Percentiles rank a stretch among this genome's conserved stretches.
These are phyloP conservation scores for Petasospora rhodanensis DNA, from an alignment of 1,139 yeast species.

Conservation along the genomic window DNA sequence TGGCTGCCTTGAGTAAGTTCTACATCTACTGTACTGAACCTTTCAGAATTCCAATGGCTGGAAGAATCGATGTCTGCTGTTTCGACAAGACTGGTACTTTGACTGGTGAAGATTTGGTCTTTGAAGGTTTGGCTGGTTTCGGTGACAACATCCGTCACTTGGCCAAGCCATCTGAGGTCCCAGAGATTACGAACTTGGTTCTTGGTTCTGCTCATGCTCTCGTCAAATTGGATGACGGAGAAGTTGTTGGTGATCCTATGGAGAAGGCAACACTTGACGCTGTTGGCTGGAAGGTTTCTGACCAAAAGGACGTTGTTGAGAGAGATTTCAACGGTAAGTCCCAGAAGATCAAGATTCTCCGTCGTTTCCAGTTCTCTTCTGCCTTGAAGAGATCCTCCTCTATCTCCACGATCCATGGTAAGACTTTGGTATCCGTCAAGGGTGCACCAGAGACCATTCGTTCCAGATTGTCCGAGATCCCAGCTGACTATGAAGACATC, in stretches of 20 bases:
- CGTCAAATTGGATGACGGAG: slow-evolving; percentile 92
- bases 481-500: slow-evolving; percentile 76
- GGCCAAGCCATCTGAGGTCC: slow-evolving; percentile 52
- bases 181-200: slow-evolving; percentile 64
- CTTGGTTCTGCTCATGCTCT: slow-evolving; percentile 96
- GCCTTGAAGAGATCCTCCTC: slow-evolving; percentile 94
- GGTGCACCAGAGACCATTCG: slow-evolving; percentile 99
- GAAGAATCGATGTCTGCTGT: slow-evolving; percentile 97
- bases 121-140: slow-evolving; percentile 94
- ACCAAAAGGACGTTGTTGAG: slow-evolving; percentile 62
- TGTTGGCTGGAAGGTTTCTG: slow-evolving; percentile 79
- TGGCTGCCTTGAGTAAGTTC: slow-evolving; percentile 80
- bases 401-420: slow-evolving; percentile 60
- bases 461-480: slow-evolving; percentile 67
- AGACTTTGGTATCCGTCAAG: slow-evolving; percentile 79
- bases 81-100: slow-evolving; percentile 98
- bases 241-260: slow-evolving; percentile 98
- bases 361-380: slow-evolving; percentile 96
- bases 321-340: slow-evolving; percentile 35
- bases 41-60: slow-evolving; percentile 95
- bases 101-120: slow-evolving; percentile 93
- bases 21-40: slow-evolving; percentile 98
- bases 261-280: slow-evolving; percentile 93
- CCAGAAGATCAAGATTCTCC: slow-evolving; percentile 66
- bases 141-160: slow-evolving; percentile 50